phyloP scores from a whole-genome alignment of 495 filamentous ascomycete genomes.

The Lasiosphaeria miniovina region DNA sequence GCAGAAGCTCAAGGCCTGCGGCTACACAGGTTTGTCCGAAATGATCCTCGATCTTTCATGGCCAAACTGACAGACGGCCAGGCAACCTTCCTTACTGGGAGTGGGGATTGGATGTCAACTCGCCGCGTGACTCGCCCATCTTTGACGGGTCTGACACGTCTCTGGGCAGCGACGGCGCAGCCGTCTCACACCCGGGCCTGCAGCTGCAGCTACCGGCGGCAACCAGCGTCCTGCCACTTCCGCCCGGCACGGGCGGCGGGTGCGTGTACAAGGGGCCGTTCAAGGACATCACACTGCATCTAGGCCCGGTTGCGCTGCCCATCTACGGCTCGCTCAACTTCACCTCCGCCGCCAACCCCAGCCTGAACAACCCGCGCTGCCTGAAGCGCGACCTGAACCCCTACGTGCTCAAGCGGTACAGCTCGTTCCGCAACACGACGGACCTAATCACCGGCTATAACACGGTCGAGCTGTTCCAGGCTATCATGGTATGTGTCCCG shows the following conservation, averaged over 20 bases:
- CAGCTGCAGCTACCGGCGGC: conserved; percentile 12
- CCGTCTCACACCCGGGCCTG: conserved; percentile 28
- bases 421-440: conserved; percentile 40
- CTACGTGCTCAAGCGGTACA: conserved; percentile 36
- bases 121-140: conserved; percentile 52
- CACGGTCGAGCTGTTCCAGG: conserved; percentile 52
- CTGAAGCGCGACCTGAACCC: conserved; percentile 62
- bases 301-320: conserved; percentile 49
- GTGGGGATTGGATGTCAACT: conserved; percentile 52
- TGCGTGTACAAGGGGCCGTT: conserved; percentile 64
- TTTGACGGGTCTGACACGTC: conserved; percentile 61
- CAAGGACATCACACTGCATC: conserved; percentile 43
- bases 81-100: conserved; percentile 56
- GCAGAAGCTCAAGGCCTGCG: conserved; percentile 65
- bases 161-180: conserved; percentile 58
- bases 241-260: conserved; percentile 58
- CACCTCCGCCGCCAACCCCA: conserved; percentile 15
- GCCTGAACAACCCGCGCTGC: conserved; percentile 59
- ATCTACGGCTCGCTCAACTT: conserved; percentile 27
- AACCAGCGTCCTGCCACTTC: conserved; percentile 24
- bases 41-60: not conserved
- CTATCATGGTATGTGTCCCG: conserved; percentile 26
- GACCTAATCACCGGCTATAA: conserved; percentile 40
- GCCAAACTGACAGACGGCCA: not conserved
- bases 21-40: conserved; percentile 52